phyloP scores from a whole-genome alignment of 306 rosid species.

The Erythrophleum fordii region DNA sequence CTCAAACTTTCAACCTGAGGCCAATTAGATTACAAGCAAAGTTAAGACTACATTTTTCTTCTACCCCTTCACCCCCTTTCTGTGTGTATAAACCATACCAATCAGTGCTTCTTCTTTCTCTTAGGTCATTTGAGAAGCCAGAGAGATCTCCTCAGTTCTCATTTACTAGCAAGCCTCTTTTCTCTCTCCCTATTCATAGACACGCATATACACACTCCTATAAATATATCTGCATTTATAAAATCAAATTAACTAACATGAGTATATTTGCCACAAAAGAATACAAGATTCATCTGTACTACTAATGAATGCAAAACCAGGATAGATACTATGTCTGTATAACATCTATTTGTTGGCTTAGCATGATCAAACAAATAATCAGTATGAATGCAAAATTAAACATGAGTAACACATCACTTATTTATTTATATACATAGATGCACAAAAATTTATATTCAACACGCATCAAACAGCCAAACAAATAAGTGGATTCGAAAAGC shows the following conservation, averaged over 20 bases:
- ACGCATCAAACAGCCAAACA: slow-evolving; percentile 33
- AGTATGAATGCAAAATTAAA: neutral
- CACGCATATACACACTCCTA: neutral
- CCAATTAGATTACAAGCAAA: neutral
- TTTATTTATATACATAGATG: neutral
- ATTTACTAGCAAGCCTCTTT: neutral
- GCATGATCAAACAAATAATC: neutral
- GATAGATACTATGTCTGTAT: too few species aligned
- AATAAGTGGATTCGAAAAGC: slow-evolving; percentile 29
- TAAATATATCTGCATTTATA: neutral
- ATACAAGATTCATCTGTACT: too few species aligned
- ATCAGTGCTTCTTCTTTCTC: neutral
- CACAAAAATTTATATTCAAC: slow-evolving; percentile 8
- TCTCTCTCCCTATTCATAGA: neutral
- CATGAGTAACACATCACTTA: neutral
- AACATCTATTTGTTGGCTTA: too few species aligned
- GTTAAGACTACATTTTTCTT: neutral
- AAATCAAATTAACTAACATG: neutral
- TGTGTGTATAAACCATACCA: neutral
- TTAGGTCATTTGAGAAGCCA: neutral
- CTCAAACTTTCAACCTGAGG: neutral
- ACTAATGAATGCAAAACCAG: neutral
- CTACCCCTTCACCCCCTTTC: neutral
- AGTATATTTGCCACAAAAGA: too few species aligned
- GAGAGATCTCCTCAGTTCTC: neutral